phyloP scores from a whole-genome alignment of 2,329 filamentous ascomycete species.

The Talaromyces amestolkiae region DNA sequence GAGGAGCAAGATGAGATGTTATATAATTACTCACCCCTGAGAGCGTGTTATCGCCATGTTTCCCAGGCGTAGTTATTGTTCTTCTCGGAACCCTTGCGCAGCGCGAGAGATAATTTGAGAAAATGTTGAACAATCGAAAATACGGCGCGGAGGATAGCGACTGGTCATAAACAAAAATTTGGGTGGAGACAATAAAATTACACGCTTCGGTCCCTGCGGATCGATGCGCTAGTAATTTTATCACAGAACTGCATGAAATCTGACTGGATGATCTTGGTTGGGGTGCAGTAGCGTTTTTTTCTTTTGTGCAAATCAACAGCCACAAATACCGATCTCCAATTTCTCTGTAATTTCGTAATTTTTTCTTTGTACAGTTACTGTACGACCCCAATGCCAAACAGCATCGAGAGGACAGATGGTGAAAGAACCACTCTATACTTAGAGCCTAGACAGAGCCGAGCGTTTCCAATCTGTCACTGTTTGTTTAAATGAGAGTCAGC shows the following conservation, averaged over 20 bases:
- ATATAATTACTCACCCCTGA: slow-evolving; percentile 45
- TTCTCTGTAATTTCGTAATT: not conserved
- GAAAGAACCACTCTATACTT: not conserved
- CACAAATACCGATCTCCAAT: not conserved
- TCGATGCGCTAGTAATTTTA: slow-evolving; percentile 3
- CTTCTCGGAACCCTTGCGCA: slow-evolving; percentile 15
- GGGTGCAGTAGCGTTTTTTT: not conserved
- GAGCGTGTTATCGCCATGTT: slow-evolving; percentile 52
- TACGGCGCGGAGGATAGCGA: not conserved
- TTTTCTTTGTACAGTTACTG: not conserved
- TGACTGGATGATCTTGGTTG: not conserved
- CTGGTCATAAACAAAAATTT: slow-evolving; percentile 7
- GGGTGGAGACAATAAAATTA: not conserved
- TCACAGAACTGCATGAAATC: not conserved
- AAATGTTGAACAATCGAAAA: not conserved
- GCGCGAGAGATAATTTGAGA: not conserved
- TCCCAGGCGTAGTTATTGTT: slow-evolving; percentile 21
- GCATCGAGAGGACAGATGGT: not conserved
- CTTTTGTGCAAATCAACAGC: not conserved
- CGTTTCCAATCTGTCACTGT: no score
- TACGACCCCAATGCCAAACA: not conserved
- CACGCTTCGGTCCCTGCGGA: not conserved
- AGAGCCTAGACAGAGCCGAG: not conserved
- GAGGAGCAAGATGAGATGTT: not conserved
- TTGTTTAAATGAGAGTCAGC: no score